phyloP scores from a whole-genome alignment of 163 green algal genomes.

The Trebouxiophyceae sp. region DNA sequence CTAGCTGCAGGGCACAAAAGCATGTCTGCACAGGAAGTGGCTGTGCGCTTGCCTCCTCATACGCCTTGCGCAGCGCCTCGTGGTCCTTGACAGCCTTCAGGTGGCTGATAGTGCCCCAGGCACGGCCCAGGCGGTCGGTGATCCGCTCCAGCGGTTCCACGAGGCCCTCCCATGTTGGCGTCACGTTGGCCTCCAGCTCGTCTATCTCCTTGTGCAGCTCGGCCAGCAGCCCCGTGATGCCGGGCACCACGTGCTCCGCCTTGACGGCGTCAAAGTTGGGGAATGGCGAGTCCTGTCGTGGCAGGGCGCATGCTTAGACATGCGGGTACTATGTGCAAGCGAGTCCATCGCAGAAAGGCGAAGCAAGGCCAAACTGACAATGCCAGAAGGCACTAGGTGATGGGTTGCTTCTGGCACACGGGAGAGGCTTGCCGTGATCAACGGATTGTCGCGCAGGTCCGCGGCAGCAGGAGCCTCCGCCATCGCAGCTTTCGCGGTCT shows the following conservation, averaged over 20 bases:
- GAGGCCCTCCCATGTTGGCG: constrained; percentile 60
- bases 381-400: too few species aligned
- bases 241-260: constrained; percentile 87
- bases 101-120: constrained; percentile 88
- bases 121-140: constrained; percentile 64
- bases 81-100: constrained; percentile 91
- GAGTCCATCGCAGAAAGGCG: too few species aligned
- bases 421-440: too few species aligned
- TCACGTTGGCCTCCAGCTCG: constrained; percentile 43
- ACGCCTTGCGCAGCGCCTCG: constrained; percentile 69
- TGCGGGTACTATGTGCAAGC: background rate
- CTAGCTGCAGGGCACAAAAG: too few species aligned
- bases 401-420: too few species aligned
- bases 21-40: background rate
- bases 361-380: too few species aligned
- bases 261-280: constrained; percentile 77
- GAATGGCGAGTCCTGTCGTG: constrained; percentile 53
- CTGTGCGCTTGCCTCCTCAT: constrained; percentile 73
- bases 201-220: constrained; percentile 62
- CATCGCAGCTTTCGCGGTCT: too few species aligned
- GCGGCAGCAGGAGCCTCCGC: too few species aligned
- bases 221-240: constrained; percentile 28
- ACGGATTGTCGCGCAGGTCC: too few species aligned
- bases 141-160: constrained; percentile 85
- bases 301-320: constrained; percentile 1